These are phyloP conservation scores for Gossypium rotundifolium DNA, from an alignment of 345 rosid genomes.

Conservation along the genomic window DNA sequence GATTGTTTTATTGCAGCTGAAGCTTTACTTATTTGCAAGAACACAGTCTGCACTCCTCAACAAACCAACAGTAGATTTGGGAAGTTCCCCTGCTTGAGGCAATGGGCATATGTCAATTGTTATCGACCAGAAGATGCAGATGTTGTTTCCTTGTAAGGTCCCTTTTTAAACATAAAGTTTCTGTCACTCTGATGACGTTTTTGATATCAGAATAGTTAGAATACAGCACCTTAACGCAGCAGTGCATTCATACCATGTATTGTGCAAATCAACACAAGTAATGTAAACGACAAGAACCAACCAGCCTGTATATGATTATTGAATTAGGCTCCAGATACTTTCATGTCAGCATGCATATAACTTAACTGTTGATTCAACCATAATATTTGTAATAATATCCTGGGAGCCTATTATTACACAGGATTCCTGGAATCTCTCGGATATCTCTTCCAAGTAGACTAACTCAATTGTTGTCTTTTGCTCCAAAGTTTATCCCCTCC, in stretches of 20 bases:
- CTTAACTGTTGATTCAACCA: background rate
- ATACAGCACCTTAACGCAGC: background rate
- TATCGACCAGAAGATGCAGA: constrained; percentile 15
- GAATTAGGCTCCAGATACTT: background rate
- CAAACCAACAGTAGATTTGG: constrained; percentile 15
- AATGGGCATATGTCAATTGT: constrained; percentile 21
- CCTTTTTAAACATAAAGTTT: background rate
- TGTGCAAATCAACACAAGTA: background rate
- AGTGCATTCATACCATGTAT: background rate
- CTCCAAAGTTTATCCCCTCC: constrained; percentile 13
- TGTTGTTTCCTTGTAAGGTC: constrained; percentile 36
- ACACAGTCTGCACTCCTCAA: constrained; percentile 12
- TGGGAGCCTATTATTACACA: constrained; percentile 13
- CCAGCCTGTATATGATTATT: background rate
- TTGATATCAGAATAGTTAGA: background rate
- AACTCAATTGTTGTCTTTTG: constrained; percentile 14
- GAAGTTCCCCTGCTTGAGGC: constrained; percentile 27
- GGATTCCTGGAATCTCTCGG: constrained; percentile 23
- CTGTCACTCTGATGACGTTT: background rate
- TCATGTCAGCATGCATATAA: background rate
- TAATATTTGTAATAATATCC: constrained; percentile 3
- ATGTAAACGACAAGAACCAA: background rate
- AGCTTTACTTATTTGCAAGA: constrained; percentile 27
- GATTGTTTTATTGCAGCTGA: constrained; percentile 25
- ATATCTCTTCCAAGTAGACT: constrained; percentile 18